Conservation (phyloP, 2,329 filamentous ascomycete genomes). For the Leptographium radiaticola region DNA sequence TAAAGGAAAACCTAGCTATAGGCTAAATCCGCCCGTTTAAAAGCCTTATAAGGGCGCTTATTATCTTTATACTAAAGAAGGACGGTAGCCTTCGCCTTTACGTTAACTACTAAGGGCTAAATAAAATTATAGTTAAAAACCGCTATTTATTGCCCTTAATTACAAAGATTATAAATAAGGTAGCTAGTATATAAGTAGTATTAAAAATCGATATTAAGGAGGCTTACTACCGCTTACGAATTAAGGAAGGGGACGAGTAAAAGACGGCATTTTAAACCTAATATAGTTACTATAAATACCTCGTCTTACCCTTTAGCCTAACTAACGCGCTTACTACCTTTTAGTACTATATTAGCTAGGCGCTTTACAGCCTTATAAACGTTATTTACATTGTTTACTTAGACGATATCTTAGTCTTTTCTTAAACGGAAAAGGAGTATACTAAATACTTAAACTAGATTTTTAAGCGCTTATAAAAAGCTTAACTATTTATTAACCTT, state of each 20-base stretch:
- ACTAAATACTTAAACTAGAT: not conserved
- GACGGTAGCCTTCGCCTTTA: not conserved
- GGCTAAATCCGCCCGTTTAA: not conserved
- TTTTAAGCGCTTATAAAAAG: not conserved
- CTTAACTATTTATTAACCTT: not conserved
- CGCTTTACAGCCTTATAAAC: not conserved
- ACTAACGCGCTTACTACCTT: not conserved
- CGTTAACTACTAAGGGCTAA: not conserved
- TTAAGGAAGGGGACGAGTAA: not conserved
- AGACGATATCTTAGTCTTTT: not conserved
- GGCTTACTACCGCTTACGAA: not conserved
- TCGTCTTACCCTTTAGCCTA: not conserved
- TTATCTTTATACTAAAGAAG: slow-evolving; percentile 5
- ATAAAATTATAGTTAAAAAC: not conserved
- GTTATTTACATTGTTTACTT: not conserved
- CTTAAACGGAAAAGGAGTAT: not conserved
- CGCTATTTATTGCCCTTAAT: not conserved
- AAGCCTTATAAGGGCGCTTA: not conserved
- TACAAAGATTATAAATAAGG: not conserved
- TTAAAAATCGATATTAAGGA: not conserved
- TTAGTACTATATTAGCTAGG: not conserved
- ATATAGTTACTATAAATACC: not conserved
- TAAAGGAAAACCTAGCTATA: not conserved
- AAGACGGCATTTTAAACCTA: slow-evolving; percentile 13
- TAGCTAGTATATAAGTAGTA: not conserved